phyloP scores from a whole-genome alignment of 75 land plant species.

The Pinus tabuliformis region DNA sequence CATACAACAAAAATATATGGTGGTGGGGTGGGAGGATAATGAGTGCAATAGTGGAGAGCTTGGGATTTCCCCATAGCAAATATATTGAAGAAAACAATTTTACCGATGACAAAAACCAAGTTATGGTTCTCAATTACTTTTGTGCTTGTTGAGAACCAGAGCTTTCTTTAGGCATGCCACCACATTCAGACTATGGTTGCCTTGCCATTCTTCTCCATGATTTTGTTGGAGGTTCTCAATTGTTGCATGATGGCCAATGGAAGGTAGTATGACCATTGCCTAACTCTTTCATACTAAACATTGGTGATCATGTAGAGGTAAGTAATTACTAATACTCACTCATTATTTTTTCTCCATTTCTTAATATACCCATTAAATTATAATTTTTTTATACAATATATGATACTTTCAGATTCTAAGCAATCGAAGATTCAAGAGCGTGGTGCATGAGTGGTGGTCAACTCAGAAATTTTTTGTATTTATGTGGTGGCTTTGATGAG shows the following conservation, averaged over 20 bases:
- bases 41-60: slow-evolving; percentile 51
- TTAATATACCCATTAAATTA: too few species aligned
- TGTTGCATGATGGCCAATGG: slow-evolving; percentile 28
- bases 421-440: slow-evolving; percentile 81
- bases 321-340: too few species aligned
- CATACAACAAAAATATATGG: slow-evolving; percentile 39
- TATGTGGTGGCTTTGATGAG: slow-evolving; percentile 71
- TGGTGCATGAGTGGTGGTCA: slow-evolving; percentile 73
- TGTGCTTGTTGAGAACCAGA: slow-evolving; percentile 43
- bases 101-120: slow-evolving; percentile 31
- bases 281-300: slow-evolving; percentile 31
- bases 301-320: slow-evolving; percentile 69
- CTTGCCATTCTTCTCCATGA: slow-evolving; percentile 49
- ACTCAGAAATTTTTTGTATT: slow-evolving; percentile 37
- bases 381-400: too few species aligned
- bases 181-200: slow-evolving; percentile 59
- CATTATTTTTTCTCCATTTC: too few species aligned
- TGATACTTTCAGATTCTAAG: slow-evolving; percentile 52
- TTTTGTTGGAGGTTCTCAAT: slow-evolving; percentile 32
- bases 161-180: slow-evolving; percentile 38
- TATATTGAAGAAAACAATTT: not conserved
- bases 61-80: slow-evolving; percentile 29
- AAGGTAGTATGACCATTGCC: slow-evolving; percentile 14
- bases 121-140: slow-evolving; percentile 49
- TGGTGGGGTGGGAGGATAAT: slow-evolving; percentile 29